Evolutionary conservation across 371 early-diverging fungal species (phyloP), one percentile per base, ranked within the genome.

Genomic region (Saksenaea vasiformis): DNA sequence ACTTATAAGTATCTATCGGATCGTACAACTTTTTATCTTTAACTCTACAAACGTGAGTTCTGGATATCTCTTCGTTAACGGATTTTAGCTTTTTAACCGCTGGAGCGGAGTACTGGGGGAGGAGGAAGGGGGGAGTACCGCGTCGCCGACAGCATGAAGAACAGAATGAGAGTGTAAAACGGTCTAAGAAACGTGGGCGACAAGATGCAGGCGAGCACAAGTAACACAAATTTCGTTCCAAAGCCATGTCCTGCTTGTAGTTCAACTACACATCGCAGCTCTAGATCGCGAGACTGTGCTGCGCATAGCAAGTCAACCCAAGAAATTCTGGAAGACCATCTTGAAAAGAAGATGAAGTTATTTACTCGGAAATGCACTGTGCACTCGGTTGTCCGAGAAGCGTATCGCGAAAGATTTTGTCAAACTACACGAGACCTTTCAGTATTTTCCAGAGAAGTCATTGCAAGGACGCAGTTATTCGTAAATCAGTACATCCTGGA

Each of bases 261-360:
- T 36, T 22, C 15, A 26, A 15, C 58, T 7, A 39, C 11, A 10
- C 58, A 36, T 38, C 36, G 58, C 37, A 57, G 58, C 58, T 44
- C 27, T 41, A 22, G 60, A 27, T 60, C 60, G 17, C 22, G 44
- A 41, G 39, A 38, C 22, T 60, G 60, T 60, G 28, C 4, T 34
- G 17, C 44, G 39, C 60, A 44, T 26, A 28, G 43, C 36, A 60
- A 44, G 26, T 60, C 60, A 31, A 28, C 60, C 47, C 34, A 60
- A 19, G 60, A 60, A 41, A 36, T 60, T 27, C 43, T 39, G n/a
- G 39, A 39, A 39, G 39, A 39, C 39, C 15, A n/a, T 11, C 11
- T 39, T 39, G 39, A 11, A 11, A 39, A 39, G 39, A 2, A 39
- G n/a, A 39, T 39, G 39, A 11, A 39, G n/a, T 39, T 39, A 5